These are phyloP conservation scores for Plantago elongata DNA, from an alignment of 257 asterid genomes.

Conservation along the genomic window DNA sequence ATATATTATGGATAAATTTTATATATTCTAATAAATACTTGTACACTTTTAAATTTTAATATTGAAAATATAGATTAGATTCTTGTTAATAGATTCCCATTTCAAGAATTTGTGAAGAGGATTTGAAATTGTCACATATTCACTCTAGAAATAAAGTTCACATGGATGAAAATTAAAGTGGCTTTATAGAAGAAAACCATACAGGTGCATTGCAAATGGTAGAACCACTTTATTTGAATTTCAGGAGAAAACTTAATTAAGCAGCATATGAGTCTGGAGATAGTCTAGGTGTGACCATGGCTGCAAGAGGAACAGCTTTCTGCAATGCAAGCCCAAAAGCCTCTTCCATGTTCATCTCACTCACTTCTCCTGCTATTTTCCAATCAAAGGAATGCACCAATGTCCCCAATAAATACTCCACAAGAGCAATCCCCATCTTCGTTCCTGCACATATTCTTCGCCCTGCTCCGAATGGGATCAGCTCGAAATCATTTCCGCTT, in stretches of 20 bases:
- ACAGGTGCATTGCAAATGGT: too few relatives aligned
- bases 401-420: conserved; percentile 41
- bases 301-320: conserved; percentile 43
- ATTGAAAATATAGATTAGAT: too few relatives aligned
- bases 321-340: conserved; percentile 48
- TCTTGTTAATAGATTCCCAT: too few relatives aligned
- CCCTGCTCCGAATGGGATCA: conserved; percentile 48
- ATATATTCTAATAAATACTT: too few relatives aligned
- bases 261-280: conserved; percentile 27
- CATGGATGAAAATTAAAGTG: too few relatives aligned
- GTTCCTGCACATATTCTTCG: conserved; percentile 49
- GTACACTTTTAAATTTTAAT: too few relatives aligned
- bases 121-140: too few relatives aligned
- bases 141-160: too few relatives aligned
- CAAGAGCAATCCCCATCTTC: conserved; percentile 42
- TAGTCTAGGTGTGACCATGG: conserved; percentile 39
- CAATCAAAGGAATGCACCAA: conserved; percentile 50
- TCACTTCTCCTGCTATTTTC: conserved; percentile 24
- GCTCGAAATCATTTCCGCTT: conserved; percentile 32
- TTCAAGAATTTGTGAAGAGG: too few relatives aligned
- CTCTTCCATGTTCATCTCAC: conserved; percentile 41
- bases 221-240: too few relatives aligned
- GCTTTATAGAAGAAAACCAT: too few relatives aligned
- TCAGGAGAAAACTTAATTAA: background rate
- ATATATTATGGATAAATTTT: too few relatives aligned